These are phyloP conservation scores for Grosmannia penicillata DNA, from an alignment of 2,329 filamentous ascomycete species.

Conservation along the genomic window DNA sequence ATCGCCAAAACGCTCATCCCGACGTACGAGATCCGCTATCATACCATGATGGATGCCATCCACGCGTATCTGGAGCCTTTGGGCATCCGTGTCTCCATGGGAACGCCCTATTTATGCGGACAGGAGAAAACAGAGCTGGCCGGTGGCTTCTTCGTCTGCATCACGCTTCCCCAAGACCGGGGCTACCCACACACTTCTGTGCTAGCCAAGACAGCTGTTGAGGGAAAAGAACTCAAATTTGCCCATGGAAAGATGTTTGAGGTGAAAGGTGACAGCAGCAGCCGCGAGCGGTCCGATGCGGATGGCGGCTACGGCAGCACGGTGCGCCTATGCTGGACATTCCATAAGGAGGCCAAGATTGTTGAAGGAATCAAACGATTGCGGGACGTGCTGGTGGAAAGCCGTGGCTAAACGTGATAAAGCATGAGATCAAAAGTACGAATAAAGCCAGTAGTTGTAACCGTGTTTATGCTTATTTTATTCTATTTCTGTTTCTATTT, in stretches of 20 bases:
- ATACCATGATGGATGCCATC: constrained; percentile 6
- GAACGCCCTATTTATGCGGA: not conserved
- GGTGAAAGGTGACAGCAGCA: constrained; percentile 19
- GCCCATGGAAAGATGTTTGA: constrained; percentile 42
- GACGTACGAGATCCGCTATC: not conserved
- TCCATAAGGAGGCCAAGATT: constrained; percentile 38
- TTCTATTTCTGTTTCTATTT: no score
- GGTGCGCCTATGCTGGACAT: constrained; percentile 40
- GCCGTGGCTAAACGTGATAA: no score
- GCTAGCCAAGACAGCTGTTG: constrained; percentile 26
- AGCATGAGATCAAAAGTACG: no score
- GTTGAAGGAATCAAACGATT: constrained; percentile 41
- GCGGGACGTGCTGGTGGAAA: constrained; percentile 2
- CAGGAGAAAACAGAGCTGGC: constrained; percentile 15
- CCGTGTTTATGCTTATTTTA: no score
- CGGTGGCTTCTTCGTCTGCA: constrained; percentile 54
- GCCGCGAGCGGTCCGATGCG: constrained; percentile 14
- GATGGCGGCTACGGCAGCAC: constrained; percentile 34
- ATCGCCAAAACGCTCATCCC: constrained; percentile 29
- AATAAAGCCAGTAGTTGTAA: no score
- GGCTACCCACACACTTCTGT: constrained; percentile 9
- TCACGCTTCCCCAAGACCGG: constrained; percentile 35
- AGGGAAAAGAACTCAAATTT: constrained; percentile 39
- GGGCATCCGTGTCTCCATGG: constrained; percentile 1
- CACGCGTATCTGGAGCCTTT: constrained; percentile 2